These are phyloP conservation scores for Scutellaria minor DNA, from an alignment of 257 asterid genomes.

Conservation along the genomic window DNA sequence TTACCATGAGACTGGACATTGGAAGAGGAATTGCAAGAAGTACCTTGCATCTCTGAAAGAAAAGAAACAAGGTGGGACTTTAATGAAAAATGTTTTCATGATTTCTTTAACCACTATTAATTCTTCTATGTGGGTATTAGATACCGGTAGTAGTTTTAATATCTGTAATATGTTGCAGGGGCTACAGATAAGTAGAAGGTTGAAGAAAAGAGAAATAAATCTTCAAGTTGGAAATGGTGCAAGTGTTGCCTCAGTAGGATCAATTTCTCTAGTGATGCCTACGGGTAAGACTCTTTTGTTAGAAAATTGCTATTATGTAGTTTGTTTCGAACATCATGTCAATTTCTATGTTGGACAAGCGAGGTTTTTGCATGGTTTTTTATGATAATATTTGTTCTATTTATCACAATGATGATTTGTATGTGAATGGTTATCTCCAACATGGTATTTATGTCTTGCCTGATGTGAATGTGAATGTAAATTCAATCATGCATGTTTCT, in stretches of 20 bases:
- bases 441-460: background rate
- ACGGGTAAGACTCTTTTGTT: background rate
- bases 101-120: constrained; percentile 2
- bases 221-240: constrained; percentile 21
- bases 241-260: constrained; percentile 22
- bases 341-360: constrained; percentile 6
- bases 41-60: constrained; percentile 7
- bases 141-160: background rate
- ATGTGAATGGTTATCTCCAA: constrained; percentile 7
- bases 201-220: constrained; percentile 8
- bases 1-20: background rate
- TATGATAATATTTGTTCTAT: background rate
- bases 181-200: background rate
- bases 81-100: background rate
- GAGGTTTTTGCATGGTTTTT: background rate
- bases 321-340: constrained; percentile 1
- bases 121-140: constrained; percentile 4
- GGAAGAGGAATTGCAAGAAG: constrained; percentile 8
- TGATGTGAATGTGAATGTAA: background rate
- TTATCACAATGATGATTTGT: background rate
- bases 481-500: constrained; percentile 8
- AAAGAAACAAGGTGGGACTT: constrained; percentile 6
- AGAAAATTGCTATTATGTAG: background rate
- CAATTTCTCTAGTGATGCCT: background rate
- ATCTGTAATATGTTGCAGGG: constrained; percentile 1